phyloP scores from a whole-genome alignment of 257 asterid species.

The Fraxinus pennsylvanica region DNA sequence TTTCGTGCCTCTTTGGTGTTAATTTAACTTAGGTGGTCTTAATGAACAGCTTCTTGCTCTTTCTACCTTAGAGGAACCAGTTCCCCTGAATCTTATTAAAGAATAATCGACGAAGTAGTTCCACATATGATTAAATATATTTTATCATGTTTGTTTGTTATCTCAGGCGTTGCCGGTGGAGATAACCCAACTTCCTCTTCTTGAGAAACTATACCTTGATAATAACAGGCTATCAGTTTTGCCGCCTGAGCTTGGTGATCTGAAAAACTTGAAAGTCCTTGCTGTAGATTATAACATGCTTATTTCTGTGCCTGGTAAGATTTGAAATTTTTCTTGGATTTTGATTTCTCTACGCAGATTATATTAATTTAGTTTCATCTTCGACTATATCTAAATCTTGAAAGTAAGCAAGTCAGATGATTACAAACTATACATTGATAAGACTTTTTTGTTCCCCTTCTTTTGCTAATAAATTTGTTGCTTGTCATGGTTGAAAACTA shows the following conservation, averaged over 20 bases:
- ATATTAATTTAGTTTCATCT: conserved; percentile 12
- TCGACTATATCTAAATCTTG: conserved; percentile 11
- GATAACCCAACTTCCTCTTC: conserved; percentile 82
- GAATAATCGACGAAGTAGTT: conserved; percentile 6
- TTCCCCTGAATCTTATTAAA: neutral
- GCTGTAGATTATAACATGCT: conserved; percentile 88
- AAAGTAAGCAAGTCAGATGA: conserved; percentile 13
- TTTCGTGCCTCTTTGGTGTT: conserved; percentile 18
- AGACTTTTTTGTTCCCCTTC: neutral
- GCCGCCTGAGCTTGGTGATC: conserved; percentile 96
- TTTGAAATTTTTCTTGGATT: neutral
- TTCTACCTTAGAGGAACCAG: neutral
- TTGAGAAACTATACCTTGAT: conserved; percentile 92
- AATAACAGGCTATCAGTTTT: conserved; percentile 79
- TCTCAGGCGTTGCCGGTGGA: conserved; percentile 82
- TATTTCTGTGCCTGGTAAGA: conserved; percentile 90
- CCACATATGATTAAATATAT: conserved; percentile 20
- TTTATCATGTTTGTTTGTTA: conserved; percentile 28
- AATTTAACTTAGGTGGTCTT: conserved; percentile 1
- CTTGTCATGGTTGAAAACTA: conserved; percentile 30
- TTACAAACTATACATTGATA: neutral
- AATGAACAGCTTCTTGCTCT: neutral
- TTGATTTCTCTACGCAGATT: conserved; percentile 15
- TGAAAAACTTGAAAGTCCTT: conserved; percentile 85
- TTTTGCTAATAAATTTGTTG: conserved; percentile 28